phyloP scores from a whole-genome alignment of 1,284 basidiomycete genomes.

The Trametes hirsuta region DNA sequence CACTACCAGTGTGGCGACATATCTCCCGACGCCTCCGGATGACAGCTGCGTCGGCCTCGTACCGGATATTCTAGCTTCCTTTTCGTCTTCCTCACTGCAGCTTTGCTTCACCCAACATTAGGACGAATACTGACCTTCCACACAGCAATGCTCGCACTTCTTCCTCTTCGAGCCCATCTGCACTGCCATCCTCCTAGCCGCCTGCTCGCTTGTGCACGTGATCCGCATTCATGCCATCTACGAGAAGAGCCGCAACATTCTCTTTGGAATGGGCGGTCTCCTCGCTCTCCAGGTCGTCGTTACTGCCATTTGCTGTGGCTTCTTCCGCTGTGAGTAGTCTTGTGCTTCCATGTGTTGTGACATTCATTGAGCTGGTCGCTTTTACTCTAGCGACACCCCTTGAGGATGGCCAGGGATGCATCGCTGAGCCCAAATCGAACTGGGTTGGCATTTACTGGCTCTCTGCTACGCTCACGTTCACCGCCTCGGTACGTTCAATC shows the following conservation, averaged over 20 bases:
- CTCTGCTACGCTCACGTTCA: constrained; percentile 71
- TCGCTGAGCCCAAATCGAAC: constrained; percentile 73
- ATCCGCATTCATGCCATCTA: constrained; percentile 80
- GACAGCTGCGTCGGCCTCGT: background rate
- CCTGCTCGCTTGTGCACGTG: constrained; percentile 70
- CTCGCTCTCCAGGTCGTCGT: constrained; percentile 68
- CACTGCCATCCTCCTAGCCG: constrained; percentile 74
- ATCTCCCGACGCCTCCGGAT: too few relatives aligned
- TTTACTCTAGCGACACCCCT: constrained; percentile 63
- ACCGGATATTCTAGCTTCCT: background rate
- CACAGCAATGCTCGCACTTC: constrained; percentile 65
- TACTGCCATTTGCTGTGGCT: constrained; percentile 72
- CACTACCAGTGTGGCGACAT: too few relatives aligned
- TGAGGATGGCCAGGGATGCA: constrained; percentile 73
- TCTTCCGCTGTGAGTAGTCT: constrained; percentile 62
- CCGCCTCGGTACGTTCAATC: constrained; percentile 51
- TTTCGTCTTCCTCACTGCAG: too few relatives aligned
- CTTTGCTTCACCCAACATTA: background rate
- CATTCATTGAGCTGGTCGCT: background rate
- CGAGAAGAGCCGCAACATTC: constrained; percentile 58
- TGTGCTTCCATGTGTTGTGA: background rate
- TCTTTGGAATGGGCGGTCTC: constrained; percentile 57
- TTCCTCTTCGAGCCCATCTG: constrained; percentile 84
- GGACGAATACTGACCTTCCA: constrained; percentile 3
- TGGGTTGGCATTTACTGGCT: constrained; percentile 88